These are phyloP conservation scores for Plasmodium cynomolgi DNA, from an alignment of 169 alveolate genomes.

Conservation along the genomic window DNA sequence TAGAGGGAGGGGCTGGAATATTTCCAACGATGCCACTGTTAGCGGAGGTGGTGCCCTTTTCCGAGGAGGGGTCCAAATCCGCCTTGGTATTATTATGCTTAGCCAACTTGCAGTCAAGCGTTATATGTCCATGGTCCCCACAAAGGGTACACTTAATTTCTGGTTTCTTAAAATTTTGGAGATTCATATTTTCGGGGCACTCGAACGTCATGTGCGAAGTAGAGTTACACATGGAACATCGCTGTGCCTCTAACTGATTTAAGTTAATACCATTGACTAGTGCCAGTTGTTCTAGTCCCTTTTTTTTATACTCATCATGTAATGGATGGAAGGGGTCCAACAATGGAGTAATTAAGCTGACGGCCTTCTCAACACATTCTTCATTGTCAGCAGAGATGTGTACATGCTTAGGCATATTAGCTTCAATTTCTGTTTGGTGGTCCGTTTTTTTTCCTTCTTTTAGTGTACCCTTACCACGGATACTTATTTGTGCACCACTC, in stretches of 20 bases:
- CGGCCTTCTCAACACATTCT: constrained; percentile 88
- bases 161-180: constrained; percentile 76
- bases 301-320: constrained; percentile 90
- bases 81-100: constrained; percentile 31
- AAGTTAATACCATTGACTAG: constrained; percentile 88
- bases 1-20: background rate
- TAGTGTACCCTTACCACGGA: constrained; percentile 92
- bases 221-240: constrained; percentile 89
- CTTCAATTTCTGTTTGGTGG: constrained; percentile 91
- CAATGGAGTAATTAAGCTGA: constrained; percentile 88
- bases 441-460: constrained; percentile 93
- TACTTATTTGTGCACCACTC: constrained; percentile 91
- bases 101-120: constrained; percentile 91
- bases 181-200: constrained; percentile 84
- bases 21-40: background rate
- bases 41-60: background rate
- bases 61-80: background rate
- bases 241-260: constrained; percentile 80
- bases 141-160: constrained; percentile 89
- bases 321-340: constrained; percentile 90
- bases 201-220: constrained; percentile 87
- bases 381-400: constrained; percentile 88
- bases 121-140: constrained; percentile 93
- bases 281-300: constrained; percentile 89
- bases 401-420: constrained; percentile 91